phyloP scores from a whole-genome alignment of 2,329 filamentous ascomycete genomes.

The Alternaria burnsii region DNA sequence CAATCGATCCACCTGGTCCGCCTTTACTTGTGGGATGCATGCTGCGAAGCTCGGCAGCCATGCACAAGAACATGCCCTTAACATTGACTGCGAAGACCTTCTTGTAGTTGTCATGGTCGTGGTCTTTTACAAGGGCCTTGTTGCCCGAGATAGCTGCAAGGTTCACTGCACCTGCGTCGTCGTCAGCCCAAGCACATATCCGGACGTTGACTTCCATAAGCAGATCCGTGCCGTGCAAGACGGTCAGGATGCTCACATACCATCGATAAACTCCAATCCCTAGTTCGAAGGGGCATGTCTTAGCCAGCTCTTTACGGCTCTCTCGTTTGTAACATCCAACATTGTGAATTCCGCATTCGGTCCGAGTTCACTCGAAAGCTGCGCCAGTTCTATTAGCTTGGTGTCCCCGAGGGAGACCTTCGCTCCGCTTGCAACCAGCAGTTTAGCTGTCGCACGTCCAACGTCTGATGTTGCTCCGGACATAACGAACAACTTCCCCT shows the following conservation, averaged over 20 bases:
- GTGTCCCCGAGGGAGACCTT: slow-evolving; percentile 17
- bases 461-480: slow-evolving; percentile 26
- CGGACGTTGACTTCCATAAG: slow-evolving; percentile 8
- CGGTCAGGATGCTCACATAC: not conserved
- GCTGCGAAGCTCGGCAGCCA: slow-evolving; percentile 47
- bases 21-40: slow-evolving; percentile 41
- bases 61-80: slow-evolving; percentile 44
- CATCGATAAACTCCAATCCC: slow-evolving; percentile 34
- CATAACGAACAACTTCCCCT: slow-evolving; percentile 17
- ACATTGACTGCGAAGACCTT: slow-evolving; percentile 47
- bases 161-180: slow-evolving; percentile 10
- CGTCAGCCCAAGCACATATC: not conserved
- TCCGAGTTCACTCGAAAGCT: slow-evolving; percentile 18
- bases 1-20: slow-evolving; percentile 37
- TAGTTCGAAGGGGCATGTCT: not conserved
- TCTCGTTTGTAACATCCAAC: slow-evolving; percentile 47
- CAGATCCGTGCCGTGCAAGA: not conserved
- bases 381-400: slow-evolving; percentile 20
- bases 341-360: slow-evolving; percentile 10
- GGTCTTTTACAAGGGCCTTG: slow-evolving; percentile 28
- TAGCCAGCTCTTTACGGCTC: slow-evolving; percentile 35
- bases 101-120: slow-evolving; percentile 46
- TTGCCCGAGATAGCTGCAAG: slow-evolving; percentile 55
- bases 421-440: slow-evolving; percentile 11
- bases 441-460: slow-evolving; percentile 14